Conservation (phyloP, 257 asterid genomes). For the Solanum dulcamara region DNA sequence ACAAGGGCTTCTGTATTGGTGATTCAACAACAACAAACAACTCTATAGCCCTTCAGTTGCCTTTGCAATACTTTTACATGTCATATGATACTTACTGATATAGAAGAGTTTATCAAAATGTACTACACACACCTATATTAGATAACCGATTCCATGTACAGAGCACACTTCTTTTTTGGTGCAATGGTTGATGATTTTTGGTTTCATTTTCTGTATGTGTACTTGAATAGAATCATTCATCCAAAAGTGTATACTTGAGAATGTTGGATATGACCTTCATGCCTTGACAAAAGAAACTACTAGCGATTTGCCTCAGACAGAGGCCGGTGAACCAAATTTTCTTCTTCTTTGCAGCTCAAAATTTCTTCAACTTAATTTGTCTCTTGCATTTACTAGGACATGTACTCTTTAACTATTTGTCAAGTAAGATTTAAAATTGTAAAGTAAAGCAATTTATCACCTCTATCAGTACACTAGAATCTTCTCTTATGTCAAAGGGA, state of each 20-base stretch:
- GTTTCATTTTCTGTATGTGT: not conserved
- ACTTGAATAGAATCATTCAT: not conserved
- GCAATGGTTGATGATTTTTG: not conserved
- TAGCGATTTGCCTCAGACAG: not conserved
- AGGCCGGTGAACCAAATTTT: not conserved
- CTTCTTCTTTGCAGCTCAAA: not conserved
- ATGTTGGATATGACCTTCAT: not conserved
- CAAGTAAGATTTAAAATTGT: not conserved
- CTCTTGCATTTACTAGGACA: not conserved
- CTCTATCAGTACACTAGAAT: not conserved
- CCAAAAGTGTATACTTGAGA: not conserved
- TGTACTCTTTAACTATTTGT: too few species aligned
- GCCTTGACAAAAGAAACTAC: not conserved
- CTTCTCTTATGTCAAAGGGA: not conserved
- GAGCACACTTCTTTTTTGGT: not conserved
- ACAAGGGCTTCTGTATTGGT: slow-evolving; percentile 11
- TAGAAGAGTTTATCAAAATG: not conserved
- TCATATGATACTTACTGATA: not conserved
- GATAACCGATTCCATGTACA: not conserved
- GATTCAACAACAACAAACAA: slow-evolving; percentile 12
- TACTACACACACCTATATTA: not conserved
- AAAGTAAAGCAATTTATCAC: not conserved
- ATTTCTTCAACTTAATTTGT: not conserved
- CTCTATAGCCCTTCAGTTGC: not conserved
- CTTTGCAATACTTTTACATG: not conserved